Evolutionary conservation across 1,139 yeast genomes (phyloP).

Genomic region (Hyphopichia burtonii): DNA sequence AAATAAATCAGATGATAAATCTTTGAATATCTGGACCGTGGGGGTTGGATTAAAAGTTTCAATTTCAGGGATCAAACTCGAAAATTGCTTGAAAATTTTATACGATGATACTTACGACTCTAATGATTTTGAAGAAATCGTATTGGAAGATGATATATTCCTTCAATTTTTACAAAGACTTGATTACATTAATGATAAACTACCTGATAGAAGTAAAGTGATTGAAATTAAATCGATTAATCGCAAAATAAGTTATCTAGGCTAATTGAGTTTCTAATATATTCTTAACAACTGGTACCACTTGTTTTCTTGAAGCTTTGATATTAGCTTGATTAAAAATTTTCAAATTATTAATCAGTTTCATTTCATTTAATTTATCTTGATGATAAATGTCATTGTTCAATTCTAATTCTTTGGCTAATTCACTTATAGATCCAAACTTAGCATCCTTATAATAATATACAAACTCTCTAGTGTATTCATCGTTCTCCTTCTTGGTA

Average conservation of each 20-base stretch:
- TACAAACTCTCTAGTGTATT: constrained; percentile 61
- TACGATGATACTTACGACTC: constrained; percentile 21
- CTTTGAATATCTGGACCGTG: constrained; percentile 63
- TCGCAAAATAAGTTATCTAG: constrained; percentile 21
- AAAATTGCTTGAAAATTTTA: constrained; percentile 43
- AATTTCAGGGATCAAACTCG: constrained; percentile 13
- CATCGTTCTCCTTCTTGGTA: constrained; percentile 34
- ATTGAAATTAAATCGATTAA: constrained; percentile 19
- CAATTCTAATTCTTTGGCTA: constrained; percentile 30
- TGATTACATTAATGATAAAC: constrained; percentile 17
- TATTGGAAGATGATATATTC: constrained; percentile 22
- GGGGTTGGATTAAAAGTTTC: constrained; percentile 43
- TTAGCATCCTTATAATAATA: constrained; percentile 22
- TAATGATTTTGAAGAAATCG: constrained; percentile 10
- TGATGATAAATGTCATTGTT: constrained; percentile 16
- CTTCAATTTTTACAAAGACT: constrained; percentile 24
- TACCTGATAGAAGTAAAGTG: constrained; percentile 30
- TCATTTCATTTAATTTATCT: constrained; percentile 7
- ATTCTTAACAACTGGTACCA: constrained; percentile 62
- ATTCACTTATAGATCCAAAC: constrained; percentile 24
- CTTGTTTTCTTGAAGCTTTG: constrained; percentile 77
- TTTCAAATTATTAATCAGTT: constrained; percentile 12
- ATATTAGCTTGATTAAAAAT: constrained; percentile 54
- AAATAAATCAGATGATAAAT: constrained; percentile 63
- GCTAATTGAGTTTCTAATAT: constrained; percentile 19